Base-by-base conservation (phyloP, 2,329 filamentous ascomycete genomes). In the Bimuria novae-zelandiae region DNA sequence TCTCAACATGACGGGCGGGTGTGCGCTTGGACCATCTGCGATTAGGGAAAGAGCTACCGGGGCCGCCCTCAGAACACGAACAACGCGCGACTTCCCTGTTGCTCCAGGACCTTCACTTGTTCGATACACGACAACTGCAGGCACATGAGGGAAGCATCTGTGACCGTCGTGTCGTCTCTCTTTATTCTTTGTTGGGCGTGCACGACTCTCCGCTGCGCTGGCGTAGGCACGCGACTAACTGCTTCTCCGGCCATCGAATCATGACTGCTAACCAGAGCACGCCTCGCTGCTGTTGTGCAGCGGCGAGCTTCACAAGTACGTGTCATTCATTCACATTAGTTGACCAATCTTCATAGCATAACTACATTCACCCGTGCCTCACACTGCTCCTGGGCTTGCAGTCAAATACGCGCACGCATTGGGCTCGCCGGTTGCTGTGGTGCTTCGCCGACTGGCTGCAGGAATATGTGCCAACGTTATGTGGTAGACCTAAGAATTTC, bases 261-360 rank as follows among this genome's bases (percentile, higher is more conserved):
- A 71, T 61, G 61, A 51, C 59, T 44, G 48, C 59, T 44, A 53
- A 52, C 41, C 32, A 53, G 59, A 56, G 65, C 68, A 73, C 68
- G 58, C 70, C 74, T 60, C 73, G 72, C 50, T 74, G 59, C 69
- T 74, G 49, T 61, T 70, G 8, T 60, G 60, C 56, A 70, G 68
- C 19, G 64, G 55, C 14, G 25, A 27, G 25, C 25, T 33, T 64
- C 69, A 30, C 65, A 71, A 42, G 64, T 76, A 35, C 61, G 61
- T 21, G 56, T 57, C 21, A 76, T 77, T 49, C 68, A 69, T 54
- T 63, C 64, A 22, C 61, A 75, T 62, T 77, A 77, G 52, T 68
- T 76, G 27, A 55, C 61, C 45, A 70, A 76, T 57, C 75, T 72
- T 7, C 65, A 70, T 29, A 71, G 4, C 73, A n/a, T 14, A n/a